phyloP scores from a whole-genome alignment of 2,329 filamentous ascomycete species.

The Cladophialophora immunda region DNA sequence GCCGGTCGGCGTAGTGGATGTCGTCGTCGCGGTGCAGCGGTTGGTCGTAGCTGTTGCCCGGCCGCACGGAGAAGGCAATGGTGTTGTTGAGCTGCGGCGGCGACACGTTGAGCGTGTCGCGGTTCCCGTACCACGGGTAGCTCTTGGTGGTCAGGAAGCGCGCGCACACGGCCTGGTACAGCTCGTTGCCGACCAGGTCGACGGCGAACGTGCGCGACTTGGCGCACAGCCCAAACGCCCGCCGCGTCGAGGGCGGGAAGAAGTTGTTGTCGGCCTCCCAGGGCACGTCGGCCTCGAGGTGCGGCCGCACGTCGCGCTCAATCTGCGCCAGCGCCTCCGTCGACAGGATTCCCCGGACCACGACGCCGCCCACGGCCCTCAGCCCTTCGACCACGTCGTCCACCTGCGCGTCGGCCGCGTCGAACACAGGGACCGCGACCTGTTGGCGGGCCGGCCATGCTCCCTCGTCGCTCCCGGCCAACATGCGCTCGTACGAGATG shows the following conservation, averaged over 20 bases:
- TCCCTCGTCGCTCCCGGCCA: neutral
- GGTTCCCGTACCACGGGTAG: slow-evolving; percentile 33
- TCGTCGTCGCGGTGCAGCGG: slow-evolving; percentile 38
- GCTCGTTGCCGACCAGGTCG: slow-evolving; percentile 32
- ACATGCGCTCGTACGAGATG: slow-evolving; percentile 18
- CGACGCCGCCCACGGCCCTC: slow-evolving; percentile 11
- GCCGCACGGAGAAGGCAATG: slow-evolving; percentile 29
- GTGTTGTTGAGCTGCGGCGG: slow-evolving; percentile 32
- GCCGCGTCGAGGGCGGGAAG: slow-evolving; percentile 41
- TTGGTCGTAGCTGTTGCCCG: slow-evolving; percentile 27
- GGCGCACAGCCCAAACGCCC: slow-evolving; percentile 37
- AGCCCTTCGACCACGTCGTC: slow-evolving; percentile 17
- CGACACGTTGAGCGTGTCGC: slow-evolving; percentile 8
- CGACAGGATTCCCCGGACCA: slow-evolving; percentile 8
- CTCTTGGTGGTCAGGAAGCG: slow-evolving; percentile 23
- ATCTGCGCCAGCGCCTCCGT: slow-evolving; percentile 11
- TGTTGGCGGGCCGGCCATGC: slow-evolving; percentile 2
- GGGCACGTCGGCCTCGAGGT: slow-evolving; percentile 33
- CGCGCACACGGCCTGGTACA: slow-evolving; percentile 34
- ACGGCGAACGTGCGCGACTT: slow-evolving; percentile 37
- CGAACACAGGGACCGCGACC: neutral
- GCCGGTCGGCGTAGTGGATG: slow-evolving; percentile 37
- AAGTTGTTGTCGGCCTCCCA: slow-evolving; percentile 35
- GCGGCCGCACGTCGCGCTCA: slow-evolving; percentile 34
- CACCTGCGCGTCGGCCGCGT: slow-evolving; percentile 1